Base-by-base conservation (phyloP, 805 yeast species). In the Cyberlindnera nakhonratchasimensis region DNA sequence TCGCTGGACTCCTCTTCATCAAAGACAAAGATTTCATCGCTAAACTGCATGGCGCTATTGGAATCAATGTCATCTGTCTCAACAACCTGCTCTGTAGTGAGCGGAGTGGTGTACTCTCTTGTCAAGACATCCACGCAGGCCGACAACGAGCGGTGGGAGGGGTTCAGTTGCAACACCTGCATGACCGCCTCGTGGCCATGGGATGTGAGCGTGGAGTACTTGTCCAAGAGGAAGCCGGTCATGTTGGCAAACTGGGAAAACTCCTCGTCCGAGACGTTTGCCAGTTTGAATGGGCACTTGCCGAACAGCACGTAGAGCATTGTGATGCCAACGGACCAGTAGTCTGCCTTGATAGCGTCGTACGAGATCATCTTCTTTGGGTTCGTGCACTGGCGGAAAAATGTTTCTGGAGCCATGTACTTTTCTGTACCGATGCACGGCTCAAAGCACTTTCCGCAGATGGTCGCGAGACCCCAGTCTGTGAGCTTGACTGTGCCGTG, bases 351-450 rank as follows among this genome's bases (percentile, higher is more conserved):
- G 38, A 80, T 77, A 0, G 95, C 82, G 57, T 84, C 82, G 59
- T 89, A 89, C 22, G 54, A 39, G 7, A 40, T 37, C 20, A 37
- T 17, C 19, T 20, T 34, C 13, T 37, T 32, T 6, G 36, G 43
- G 24, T 37, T 43, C 3, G 38, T 26, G 12, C 39, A 12, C 33
- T 53, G 58, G 34, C 58, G 56, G 55, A 83, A 80, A 48, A 82
- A 80, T 38, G 89, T 72, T 62, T 89, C 97, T 4, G 97, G 97
- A 2, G 96, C 95, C 87, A 90, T 83, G 63, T 88, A 89, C 49
- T 91, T 76, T 61, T 87, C 96, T 19, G 90, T 81, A 22, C 96
- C 96, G 47, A 87, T 59, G 28, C 64, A 57, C 14, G 61, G 58
- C 24, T 64, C 70, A 10, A 41, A 47, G 16, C 67, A 60, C 30